A percentile compares a stretch with the other conserved stretches of the same genome.
Conservation (phyloP, 768 basidiomycete species). For the Boletus pseudopeckii region DNA sequence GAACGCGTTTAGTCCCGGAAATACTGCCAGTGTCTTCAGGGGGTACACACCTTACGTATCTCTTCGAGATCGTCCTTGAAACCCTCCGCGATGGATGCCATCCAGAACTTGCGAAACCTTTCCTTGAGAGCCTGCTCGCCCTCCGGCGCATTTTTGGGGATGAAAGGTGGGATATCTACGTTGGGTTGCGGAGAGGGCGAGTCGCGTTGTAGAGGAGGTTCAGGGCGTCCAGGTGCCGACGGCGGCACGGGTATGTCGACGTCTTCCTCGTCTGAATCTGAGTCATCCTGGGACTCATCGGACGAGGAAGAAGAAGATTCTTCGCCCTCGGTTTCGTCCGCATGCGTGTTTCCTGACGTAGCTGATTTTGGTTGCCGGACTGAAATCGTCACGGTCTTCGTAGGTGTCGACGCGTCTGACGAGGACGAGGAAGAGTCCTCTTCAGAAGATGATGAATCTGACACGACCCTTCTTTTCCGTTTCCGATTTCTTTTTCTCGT, state of each 20-base stretch:
- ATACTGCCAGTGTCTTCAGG: background rate
- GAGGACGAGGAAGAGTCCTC: slow-evolving; percentile 21
- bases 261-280: slow-evolving; percentile 3
- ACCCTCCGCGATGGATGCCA: slow-evolving; percentile 75
- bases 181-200: slow-evolving; percentile 25
- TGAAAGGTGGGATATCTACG: slow-evolving; percentile 52
- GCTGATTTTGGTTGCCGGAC: slow-evolving; percentile 1
- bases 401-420: slow-evolving; percentile 11
- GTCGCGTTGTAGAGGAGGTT: slow-evolving; percentile 12
- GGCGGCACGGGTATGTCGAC: background rate
- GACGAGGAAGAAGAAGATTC: slow-evolving; percentile 19
- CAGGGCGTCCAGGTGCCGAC: background rate
- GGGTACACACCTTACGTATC: slow-evolving; percentile 63
- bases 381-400: slow-evolving; percentile 9
- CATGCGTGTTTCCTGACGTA: background rate
- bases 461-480: slow-evolving; percentile 49
- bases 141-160: slow-evolving; percentile 39
- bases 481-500: slow-evolving; percentile 50
- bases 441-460: slow-evolving; percentile 43
- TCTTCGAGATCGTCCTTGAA: slow-evolving; percentile 83
- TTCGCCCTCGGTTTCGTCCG: slow-evolving; percentile 7
- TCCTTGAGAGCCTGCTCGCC: slow-evolving; percentile 57
- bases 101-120: slow-evolving; percentile 82
- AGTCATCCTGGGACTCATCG: slow-evolving; percentile 6
- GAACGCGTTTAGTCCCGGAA: background rate